Evolutionary conservation across 1,139 yeast species (phyloP).

Genomic region (Lodderomyces parapsilosis): DNA sequence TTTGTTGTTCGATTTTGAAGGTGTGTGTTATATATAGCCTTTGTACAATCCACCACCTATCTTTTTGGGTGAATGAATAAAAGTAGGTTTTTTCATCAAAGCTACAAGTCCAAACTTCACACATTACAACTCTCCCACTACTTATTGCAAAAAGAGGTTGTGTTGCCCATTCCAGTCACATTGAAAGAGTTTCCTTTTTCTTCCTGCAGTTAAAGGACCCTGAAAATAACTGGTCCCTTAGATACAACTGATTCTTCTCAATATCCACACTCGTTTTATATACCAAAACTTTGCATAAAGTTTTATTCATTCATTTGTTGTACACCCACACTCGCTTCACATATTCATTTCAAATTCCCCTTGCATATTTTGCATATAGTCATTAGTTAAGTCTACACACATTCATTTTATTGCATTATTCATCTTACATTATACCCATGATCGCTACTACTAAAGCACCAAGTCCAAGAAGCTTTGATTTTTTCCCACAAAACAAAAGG

Average conservation of each 20-base stretch:
- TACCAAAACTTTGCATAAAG: neutral
- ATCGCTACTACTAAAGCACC: constrained; percentile 9
- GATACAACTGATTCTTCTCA: too few relatives aligned
- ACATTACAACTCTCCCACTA: neutral
- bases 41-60: neutral
- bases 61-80: too few relatives aligned
- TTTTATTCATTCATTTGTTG: neutral
- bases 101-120: too few relatives aligned
- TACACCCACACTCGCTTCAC: neutral
- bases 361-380: neutral
- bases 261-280: too few relatives aligned
- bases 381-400: neutral
- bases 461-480: constrained; percentile 7
- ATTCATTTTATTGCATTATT: too few relatives aligned
- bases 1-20: too few relatives aligned
- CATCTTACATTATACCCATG: constrained; percentile 4
- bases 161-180: too few relatives aligned
- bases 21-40: neutral
- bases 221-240: too few relatives aligned
- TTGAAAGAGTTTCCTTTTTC: neutral
- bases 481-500: constrained; percentile 5
- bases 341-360: neutral
- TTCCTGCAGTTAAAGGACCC: neutral
- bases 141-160: neutral
- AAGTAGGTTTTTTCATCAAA: too few relatives aligned